Conservation (phyloP, 805 yeast genomes). For the Candida suzukii region DNA sequence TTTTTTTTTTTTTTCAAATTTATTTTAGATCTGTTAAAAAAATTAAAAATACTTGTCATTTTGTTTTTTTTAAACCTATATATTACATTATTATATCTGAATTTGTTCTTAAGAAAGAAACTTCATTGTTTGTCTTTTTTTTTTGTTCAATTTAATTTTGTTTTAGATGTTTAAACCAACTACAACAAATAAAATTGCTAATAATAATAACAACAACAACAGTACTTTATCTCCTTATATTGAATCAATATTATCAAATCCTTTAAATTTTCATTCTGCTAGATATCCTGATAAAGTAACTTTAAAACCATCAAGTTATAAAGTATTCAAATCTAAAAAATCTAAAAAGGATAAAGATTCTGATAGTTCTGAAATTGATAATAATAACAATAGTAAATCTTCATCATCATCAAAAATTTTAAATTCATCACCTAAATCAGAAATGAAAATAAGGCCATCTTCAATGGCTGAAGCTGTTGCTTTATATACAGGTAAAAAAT, state of each 20-base stretch:
- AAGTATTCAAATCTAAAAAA: slow-evolving; percentile 24
- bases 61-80: too few relatives aligned
- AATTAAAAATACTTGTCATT: too few relatives aligned
- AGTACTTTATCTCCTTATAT: slow-evolving; percentile 41
- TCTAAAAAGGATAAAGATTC: neutral
- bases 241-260: slow-evolving; percentile 55
- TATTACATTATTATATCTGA: too few relatives aligned
- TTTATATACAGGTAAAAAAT: slow-evolving; percentile 48
- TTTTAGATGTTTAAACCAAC: neutral
- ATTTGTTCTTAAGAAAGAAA: too few relatives aligned
- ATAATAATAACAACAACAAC: slow-evolving; percentile 1
- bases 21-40: too few relatives aligned
- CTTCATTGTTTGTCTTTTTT: too few relatives aligned
- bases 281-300: slow-evolving; percentile 42
- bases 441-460: slow-evolving; percentile 24
- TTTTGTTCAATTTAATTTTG: too few relatives aligned
- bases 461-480: slow-evolving; percentile 57
- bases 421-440: neutral
- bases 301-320: slow-evolving; percentile 42
- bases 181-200: slow-evolving; percentile 6
- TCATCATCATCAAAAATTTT: neutral
- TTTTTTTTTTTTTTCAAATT: too few relatives aligned
- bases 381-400: neutral
- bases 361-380: neutral
- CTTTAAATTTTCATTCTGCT: slow-evolving; percentile 58